phyloP scores from a whole-genome alignment of 768 basidiomycete genomes.

The Cyathus striatus region DNA sequence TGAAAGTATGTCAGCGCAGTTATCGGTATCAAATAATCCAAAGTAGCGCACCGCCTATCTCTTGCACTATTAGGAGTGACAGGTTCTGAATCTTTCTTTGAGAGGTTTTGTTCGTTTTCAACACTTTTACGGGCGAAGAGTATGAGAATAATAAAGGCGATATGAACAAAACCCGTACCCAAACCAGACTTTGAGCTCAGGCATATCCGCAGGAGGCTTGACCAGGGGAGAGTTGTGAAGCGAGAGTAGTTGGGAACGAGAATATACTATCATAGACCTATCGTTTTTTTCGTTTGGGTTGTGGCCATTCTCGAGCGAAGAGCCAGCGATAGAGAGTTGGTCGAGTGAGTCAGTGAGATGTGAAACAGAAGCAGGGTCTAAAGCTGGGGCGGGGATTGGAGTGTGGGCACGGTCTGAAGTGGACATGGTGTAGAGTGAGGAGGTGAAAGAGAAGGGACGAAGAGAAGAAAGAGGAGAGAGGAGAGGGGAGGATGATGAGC shows the following conservation, averaged over 20 bases:
- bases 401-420: too few species aligned
- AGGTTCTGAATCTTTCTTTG: conserved; percentile 71
- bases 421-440: too few species aligned
- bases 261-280: conserved; percentile 59
- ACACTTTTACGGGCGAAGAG: conserved; percentile 26
- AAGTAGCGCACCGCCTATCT: conserved; percentile 57
- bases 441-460: too few species aligned
- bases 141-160: conserved; percentile 18
- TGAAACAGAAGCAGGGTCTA: too few species aligned
- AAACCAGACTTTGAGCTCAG: conserved; percentile 82
- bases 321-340: too few species aligned
- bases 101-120: conserved; percentile 60
- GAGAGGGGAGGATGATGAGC: too few species aligned
- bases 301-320: too few species aligned
- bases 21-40: conserved; percentile 8
- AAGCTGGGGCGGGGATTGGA: too few species aligned
- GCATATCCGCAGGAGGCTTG: conserved; percentile 68
- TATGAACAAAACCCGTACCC: conserved; percentile 49
- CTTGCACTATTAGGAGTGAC: conserved; percentile 45
- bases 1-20: conserved; percentile 21
- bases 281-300: conserved; percentile 26
- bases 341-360: too few species aligned
- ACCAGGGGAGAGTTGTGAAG: conserved; percentile 77
- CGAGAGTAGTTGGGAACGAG: conserved; percentile 60
- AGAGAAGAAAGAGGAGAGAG: too few species aligned